Conservation (phyloP, 345 rosid species). For the Camelina laxa region DNA sequence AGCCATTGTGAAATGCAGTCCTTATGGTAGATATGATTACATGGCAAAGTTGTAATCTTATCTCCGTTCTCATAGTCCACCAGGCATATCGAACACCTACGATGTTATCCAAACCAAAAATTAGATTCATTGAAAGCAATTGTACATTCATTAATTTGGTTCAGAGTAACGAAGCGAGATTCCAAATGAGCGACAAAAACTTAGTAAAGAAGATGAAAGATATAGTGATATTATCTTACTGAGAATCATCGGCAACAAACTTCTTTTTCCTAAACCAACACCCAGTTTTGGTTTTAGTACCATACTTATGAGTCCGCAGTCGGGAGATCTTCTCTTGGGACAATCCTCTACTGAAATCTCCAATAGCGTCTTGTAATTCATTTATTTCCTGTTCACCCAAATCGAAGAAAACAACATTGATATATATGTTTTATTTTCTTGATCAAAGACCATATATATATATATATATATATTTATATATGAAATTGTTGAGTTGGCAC, state of each 20-base stretch:
- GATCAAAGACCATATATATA: background rate
- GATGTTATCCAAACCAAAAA: background rate
- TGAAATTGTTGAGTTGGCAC: background rate
- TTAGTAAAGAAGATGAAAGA: background rate
- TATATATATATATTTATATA: background rate
- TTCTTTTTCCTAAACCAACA: constrained; percentile 24
- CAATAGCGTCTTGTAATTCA: constrained; percentile 32
- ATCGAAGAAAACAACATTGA: background rate
- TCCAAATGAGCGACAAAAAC: background rate
- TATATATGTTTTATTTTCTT: background rate
- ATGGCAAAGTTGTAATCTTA: constrained; percentile 24
- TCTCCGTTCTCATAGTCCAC: constrained; percentile 22
- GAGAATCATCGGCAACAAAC: constrained; percentile 20
- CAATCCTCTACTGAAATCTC: constrained; percentile 22
- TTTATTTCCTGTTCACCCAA: constrained; percentile 33
- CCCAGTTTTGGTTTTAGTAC: constrained; percentile 1
- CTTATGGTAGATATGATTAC: constrained; percentile 40
- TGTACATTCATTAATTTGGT: background rate
- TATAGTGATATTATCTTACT: constrained; percentile 27
- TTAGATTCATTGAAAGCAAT: background rate
- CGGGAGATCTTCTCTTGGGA: background rate
- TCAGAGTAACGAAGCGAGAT: background rate
- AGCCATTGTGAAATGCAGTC: constrained; percentile 40
- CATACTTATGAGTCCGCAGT: constrained; percentile 20
- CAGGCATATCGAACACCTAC: constrained; percentile 41